A percentile compares a stretch with the other conserved stretches of the same genome.
phyloP scores from a whole-genome alignment of 73 alveolate genomes.

The Paramecium pentaurelia region DNA sequence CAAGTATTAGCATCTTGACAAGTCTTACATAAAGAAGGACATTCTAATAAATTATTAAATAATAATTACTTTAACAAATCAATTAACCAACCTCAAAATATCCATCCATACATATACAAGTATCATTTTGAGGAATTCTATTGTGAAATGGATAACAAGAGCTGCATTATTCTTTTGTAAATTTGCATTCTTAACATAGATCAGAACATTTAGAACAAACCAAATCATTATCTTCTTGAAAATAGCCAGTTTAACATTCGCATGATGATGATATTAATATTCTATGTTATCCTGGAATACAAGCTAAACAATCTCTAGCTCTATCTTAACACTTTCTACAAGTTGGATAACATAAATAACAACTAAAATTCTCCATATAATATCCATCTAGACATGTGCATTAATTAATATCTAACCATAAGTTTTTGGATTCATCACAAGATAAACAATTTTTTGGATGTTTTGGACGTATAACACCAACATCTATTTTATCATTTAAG shows the following conservation, averaged over 20 bases:
- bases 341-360: neutral
- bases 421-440: neutral
- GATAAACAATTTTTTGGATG: neutral
- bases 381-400: slow-evolving; percentile 23
- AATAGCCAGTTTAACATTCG: neutral
- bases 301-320: neutral
- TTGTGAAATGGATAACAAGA: neutral
- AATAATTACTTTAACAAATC: neutral
- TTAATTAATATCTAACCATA: slow-evolving; percentile 14
- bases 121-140: neutral
- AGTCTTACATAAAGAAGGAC: neutral
- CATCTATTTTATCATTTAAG: neutral
- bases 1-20: neutral
- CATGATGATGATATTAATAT: neutral
- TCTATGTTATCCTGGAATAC: neutral
- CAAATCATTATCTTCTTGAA: neutral
- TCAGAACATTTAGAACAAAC: slow-evolving; percentile 7
- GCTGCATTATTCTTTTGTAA: neutral
- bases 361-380: neutral
- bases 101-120: slow-evolving; percentile 12
- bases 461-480: neutral
- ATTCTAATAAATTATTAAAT: neutral
- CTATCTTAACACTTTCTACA: neutral
- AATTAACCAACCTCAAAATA: neutral
- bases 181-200: neutral